These are phyloP conservation scores for Spathaspora boniae DNA, from an alignment of 805 yeast species.

Conservation along the genomic window DNA sequence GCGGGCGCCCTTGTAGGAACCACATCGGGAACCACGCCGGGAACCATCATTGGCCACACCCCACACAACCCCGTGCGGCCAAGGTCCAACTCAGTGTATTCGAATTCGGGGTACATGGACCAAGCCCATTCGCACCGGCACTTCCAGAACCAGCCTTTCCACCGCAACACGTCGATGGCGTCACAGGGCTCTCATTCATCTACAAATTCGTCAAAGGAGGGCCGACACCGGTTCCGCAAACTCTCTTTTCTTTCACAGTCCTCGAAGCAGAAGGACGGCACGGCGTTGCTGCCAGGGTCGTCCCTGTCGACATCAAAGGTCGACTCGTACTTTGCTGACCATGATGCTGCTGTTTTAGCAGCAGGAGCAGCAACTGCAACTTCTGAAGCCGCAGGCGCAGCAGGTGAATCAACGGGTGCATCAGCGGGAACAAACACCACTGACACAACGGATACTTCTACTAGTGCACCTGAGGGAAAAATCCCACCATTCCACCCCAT, in stretches of 20 bases:
- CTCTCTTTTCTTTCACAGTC: slow-evolving; percentile 6
- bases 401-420: slow-evolving; percentile 1
- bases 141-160: slow-evolving; percentile 6
- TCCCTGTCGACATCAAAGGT: no score
- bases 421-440: slow-evolving; percentile 1
- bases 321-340: no score
- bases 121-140: slow-evolving; percentile 2
- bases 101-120: no score
- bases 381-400: slow-evolving; percentile 1
- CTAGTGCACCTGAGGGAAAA: slow-evolving; percentile 1
- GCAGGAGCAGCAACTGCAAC: no score
- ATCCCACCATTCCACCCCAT: slow-evolving; percentile 19
- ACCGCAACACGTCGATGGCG: slow-evolving; percentile 6
- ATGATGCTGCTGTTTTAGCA: no score
- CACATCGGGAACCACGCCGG: no score
- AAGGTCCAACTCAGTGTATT: slow-evolving; percentile 2
- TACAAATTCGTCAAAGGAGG: background rate
- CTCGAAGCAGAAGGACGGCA: no score
- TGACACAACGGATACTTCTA: slow-evolving; percentile 5
- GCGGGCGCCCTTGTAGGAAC: no score
- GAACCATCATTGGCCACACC: no score
- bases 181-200: background rate
- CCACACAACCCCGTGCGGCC: no score
- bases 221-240: slow-evolving; percentile 7
- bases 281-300: no score